phyloP scores from a whole-genome alignment of 805 yeast species.

The Candida taoyuanica region DNA sequence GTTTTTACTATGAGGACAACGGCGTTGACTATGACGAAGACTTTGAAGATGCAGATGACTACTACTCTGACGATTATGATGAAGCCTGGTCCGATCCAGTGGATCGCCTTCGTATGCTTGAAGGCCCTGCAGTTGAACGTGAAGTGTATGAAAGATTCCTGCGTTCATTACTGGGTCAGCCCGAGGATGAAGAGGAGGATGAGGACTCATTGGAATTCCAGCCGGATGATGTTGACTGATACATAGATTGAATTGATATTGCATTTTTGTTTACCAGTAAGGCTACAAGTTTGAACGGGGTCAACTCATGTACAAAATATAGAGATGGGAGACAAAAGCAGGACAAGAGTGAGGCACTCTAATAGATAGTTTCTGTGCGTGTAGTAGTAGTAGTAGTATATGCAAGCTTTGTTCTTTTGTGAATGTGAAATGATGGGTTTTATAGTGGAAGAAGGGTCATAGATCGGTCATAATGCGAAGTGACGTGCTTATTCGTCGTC shows the following conservation, averaged over 20 bases:
- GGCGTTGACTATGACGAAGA: constrained; percentile 1
- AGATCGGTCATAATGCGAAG: too few relatives aligned
- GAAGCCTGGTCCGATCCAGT: background rate
- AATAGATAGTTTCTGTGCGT: constrained; percentile 4
- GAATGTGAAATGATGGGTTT: background rate
- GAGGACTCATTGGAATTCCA: background rate
- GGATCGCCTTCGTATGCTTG: background rate
- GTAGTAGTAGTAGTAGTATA: constrained; percentile 6
- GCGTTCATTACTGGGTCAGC: constrained; percentile 1
- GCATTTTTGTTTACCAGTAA: background rate
- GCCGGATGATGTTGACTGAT: constrained; percentile 6
- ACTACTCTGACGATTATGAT: constrained; percentile 1
- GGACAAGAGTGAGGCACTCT: too few relatives aligned
- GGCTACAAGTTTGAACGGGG: too few relatives aligned
- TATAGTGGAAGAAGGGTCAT: background rate
- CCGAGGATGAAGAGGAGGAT: background rate
- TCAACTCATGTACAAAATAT: constrained; percentile 7
- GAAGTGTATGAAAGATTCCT: background rate
- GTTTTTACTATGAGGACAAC: background rate
- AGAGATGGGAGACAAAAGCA: constrained; percentile 5
- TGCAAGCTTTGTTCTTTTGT: constrained; percentile 12
- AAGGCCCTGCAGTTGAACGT: background rate
- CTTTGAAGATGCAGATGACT: background rate
- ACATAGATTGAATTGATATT: background rate
- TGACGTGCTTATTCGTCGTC: constrained; percentile 39